Evolutionary conservation across 768 basidiomycete genomes (phyloP).

Genomic region (Gymnopilus junonius): DNA sequence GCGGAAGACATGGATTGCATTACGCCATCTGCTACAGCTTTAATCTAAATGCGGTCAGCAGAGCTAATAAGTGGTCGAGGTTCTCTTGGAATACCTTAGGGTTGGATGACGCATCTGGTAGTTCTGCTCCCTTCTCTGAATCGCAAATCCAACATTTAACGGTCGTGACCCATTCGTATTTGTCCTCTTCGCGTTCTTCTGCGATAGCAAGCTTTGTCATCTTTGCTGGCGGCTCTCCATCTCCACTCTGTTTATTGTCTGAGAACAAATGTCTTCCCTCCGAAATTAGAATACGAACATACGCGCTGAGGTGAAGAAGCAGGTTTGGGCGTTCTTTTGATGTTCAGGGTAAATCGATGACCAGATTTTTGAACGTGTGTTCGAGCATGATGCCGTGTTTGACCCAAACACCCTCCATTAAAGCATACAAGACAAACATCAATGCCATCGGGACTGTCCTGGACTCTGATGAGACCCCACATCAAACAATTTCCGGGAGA

Average conservation of each 20-base stretch:
- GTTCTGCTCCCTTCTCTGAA: slow-evolving; percentile 45
- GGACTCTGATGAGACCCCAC: slow-evolving; percentile 7
- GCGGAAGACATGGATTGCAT: slow-evolving; percentile 87
- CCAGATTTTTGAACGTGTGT: slow-evolving; percentile 74
- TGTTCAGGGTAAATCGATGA: slow-evolving; percentile 80
- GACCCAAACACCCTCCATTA: slow-evolving; percentile 84
- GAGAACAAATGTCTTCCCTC: neutral
- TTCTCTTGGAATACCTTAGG: slow-evolving; percentile 32
- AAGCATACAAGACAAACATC: slow-evolving; percentile 94
- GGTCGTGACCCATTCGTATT: slow-evolving; percentile 68
- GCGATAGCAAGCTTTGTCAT: slow-evolving; percentile 88
- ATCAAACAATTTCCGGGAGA: neutral
- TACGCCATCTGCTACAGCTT: slow-evolving; percentile 63
- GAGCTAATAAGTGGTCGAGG: neutral
- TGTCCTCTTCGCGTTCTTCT: slow-evolving; percentile 88
- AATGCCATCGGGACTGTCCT: slow-evolving; percentile 79
- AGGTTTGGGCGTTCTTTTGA: slow-evolving; percentile 73
- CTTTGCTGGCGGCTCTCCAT: slow-evolving; percentile 86
- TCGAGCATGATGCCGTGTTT: slow-evolving; percentile 69
- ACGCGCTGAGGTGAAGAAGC: slow-evolving; percentile 64
- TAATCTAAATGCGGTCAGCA: slow-evolving; percentile 42
- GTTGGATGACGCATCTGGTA: slow-evolving; percentile 42
- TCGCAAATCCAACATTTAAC: slow-evolving; percentile 84
- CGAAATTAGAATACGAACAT: neutral
- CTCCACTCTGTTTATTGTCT: slow-evolving; percentile 55